Evolutionary conservation across 2,329 filamentous ascomycete species (phyloP).

Genomic region (Endoconidiophora laricicola): DNA sequence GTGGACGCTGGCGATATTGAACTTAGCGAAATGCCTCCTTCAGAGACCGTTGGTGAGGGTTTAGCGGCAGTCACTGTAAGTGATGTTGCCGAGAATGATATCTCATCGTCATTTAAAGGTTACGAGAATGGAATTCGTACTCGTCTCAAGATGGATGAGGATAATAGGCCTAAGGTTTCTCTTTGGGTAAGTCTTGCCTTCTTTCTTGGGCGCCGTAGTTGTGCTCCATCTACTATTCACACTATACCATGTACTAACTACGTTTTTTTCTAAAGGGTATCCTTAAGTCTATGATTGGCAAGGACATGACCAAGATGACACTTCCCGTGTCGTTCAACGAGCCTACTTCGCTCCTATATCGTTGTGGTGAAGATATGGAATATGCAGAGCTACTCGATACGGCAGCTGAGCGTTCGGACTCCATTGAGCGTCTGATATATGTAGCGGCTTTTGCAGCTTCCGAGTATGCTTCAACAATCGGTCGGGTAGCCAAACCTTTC

Average conservation of each 20-base stretch:
- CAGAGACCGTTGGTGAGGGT: conserved; percentile 26
- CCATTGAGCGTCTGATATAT: conserved; percentile 82
- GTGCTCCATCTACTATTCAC: neutral
- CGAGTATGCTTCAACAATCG: conserved; percentile 93
- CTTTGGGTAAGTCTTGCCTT: conserved; percentile 58
- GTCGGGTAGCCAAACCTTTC: conserved; percentile 93
- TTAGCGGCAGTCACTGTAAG: conserved; percentile 23
- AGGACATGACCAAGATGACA: conserved; percentile 99
- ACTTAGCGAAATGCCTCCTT: conserved; percentile 48
- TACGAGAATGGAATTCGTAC: conserved; percentile 79
- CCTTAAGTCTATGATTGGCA: conserved; percentile 97
- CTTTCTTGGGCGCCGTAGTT: neutral
- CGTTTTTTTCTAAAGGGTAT: conserved; percentile 47
- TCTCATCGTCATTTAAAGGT: conserved; percentile 65
- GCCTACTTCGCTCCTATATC: conserved; percentile 84
- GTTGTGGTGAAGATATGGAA: conserved; percentile 95
- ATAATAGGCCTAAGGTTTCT: conserved; percentile 83
- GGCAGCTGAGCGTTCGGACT: conserved; percentile 70
- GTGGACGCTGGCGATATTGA: conserved; percentile 86
- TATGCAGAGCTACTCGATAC: conserved; percentile 84
- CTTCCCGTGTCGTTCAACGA: conserved; percentile 97
- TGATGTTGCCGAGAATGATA: conserved; percentile 33
- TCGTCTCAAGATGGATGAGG: conserved; percentile 73
- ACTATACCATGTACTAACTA: neutral
- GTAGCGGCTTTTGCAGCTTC: conserved; percentile 91